A percentile compares a stretch with the other conserved stretches of the same genome.
phyloP scores from a whole-genome alignment of 1,284 basidiomycete genomes.

The Wallemia mellicola region DNA sequence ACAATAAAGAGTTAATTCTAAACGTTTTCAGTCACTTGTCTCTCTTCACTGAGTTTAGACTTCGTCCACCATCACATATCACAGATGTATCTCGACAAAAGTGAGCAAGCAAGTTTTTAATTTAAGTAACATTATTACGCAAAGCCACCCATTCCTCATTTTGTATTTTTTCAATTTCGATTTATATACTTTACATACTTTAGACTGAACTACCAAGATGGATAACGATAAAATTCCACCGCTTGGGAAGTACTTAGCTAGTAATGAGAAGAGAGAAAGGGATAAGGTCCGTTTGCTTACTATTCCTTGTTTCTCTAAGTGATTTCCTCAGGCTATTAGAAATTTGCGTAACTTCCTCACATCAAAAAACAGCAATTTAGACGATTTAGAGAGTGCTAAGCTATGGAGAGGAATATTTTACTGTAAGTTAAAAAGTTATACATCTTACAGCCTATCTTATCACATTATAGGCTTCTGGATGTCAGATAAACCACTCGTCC shows the following conservation, averaged over 20 bases:
- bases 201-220: not conserved
- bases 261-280: constrained; percentile 63
- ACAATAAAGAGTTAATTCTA: constrained; percentile 2
- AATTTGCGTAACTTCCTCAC: constrained; percentile 12
- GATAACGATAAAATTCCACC: constrained; percentile 19
- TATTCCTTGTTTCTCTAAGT: constrained; percentile 6
- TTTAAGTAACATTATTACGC: not conserved
- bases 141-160: not conserved
- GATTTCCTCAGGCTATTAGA: constrained; percentile 11
- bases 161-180: not conserved
- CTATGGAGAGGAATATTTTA: constrained; percentile 97
- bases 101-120: not conserved
- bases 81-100: not conserved
- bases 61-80: not conserved
- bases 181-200: not conserved
- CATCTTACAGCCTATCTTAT: not conserved
- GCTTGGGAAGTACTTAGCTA: constrained; percentile 62
- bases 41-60: not conserved
- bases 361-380: constrained; percentile 14
- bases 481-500: constrained; percentile 92
- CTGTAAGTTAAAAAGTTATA: constrained; percentile 26
- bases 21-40: not conserved
- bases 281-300: constrained; percentile 31
- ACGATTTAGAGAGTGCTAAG: constrained; percentile 52
- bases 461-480: constrained; percentile 64